Evolutionary conservation across 345 rosid species (phyloP), one percentile per base, ranked within the genome.

Genomic region (Pistacia vera): DNA sequence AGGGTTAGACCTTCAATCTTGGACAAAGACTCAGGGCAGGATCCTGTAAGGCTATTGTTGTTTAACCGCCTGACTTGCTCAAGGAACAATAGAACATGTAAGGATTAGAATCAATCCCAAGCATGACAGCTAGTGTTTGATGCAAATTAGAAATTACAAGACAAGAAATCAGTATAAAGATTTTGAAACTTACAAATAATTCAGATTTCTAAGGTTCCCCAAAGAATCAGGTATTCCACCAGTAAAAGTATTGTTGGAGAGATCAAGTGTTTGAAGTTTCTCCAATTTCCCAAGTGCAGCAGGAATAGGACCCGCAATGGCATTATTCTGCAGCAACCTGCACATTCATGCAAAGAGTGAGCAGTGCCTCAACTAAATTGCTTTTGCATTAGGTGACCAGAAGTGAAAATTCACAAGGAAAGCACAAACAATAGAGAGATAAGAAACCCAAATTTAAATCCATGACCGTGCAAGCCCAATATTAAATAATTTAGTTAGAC

Each of bases 271-370:
- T 76, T 83, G 89, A 66, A 97, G 98, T 83, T 86, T 94, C 83
- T 82, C 92, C 83, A 97, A 85, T 88, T 85, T 94, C 70, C 99
- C 98, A 61, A 97, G 89, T 13, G 92, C 76, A 51, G 73, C 80
- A 0, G 99, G 99, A 77, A 97, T 94, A 38, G 88, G 85, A 62
- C 99, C 99, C 11, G 86, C 82, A 77, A 97, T 91, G 33, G 85
- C 94, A 85, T 97, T 97, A 78, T 94, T 97, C 87, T 97, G 99
- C 83, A 97, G 88, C 92, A 91, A 83, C 88, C 99, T 97, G 82
- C 86, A 82, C 6, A 63, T 76, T 48, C 35, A 63, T 49, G 62
- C 30, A 78, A 62, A 73, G 35, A 11, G 74, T 35, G 28, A 54
- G 70, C 48, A 52, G 51, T 2, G 28, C 46, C 52, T 64, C 77